These are phyloP conservation scores for Eimeria maxima DNA, from an alignment of 169 alveolate species.

Conservation along the genomic window DNA sequence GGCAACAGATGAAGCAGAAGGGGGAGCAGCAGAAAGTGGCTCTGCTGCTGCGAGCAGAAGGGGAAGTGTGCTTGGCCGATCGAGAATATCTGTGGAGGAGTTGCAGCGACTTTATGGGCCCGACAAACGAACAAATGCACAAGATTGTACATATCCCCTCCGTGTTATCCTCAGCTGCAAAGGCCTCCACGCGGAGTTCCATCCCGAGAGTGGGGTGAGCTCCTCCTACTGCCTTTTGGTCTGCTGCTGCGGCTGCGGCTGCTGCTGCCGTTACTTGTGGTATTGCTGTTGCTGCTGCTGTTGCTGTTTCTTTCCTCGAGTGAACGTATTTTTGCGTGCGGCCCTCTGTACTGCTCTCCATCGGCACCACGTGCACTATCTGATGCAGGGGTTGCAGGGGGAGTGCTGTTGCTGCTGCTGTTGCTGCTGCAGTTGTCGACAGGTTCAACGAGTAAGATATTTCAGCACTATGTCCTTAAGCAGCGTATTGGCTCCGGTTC, in stretches of 20 bases:
- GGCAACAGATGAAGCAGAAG: not conserved
- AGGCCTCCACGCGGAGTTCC: slow-evolving; percentile 38
- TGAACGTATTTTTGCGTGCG: not conserved
- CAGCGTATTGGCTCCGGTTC: slow-evolving; percentile 79
- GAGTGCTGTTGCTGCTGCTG: slow-evolving; percentile 18
- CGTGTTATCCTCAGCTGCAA: slow-evolving; percentile 44
- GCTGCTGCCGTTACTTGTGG: not conserved
- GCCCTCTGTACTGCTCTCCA: not conserved
- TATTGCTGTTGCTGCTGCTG: not conserved
- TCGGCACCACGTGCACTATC: not conserved
- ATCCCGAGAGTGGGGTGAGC: slow-evolving; percentile 53
- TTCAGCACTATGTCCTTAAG: slow-evolving; percentile 69
- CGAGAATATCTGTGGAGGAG: slow-evolving; percentile 20
- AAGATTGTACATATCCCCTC: slow-evolving; percentile 10
- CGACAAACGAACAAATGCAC: not conserved
- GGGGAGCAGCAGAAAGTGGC: not conserved
- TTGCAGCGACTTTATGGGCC: slow-evolving; percentile 55
- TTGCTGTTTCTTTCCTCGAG: not conserved
- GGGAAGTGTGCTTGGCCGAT: not conserved
- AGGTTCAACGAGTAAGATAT: slow-evolving; percentile 7
- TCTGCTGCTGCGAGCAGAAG: not conserved
- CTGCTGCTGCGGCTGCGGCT: slow-evolving; percentile 1
- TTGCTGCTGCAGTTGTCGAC: too few species aligned
- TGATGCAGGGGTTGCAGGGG: not conserved
- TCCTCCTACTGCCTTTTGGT: not conserved